Percentiles rank a stretch among this genome's conserved stretches.
These are phyloP conservation scores for Setaria italica DNA, from an alignment of 202 grass and related monocot species.

Conservation along the genomic window DNA sequence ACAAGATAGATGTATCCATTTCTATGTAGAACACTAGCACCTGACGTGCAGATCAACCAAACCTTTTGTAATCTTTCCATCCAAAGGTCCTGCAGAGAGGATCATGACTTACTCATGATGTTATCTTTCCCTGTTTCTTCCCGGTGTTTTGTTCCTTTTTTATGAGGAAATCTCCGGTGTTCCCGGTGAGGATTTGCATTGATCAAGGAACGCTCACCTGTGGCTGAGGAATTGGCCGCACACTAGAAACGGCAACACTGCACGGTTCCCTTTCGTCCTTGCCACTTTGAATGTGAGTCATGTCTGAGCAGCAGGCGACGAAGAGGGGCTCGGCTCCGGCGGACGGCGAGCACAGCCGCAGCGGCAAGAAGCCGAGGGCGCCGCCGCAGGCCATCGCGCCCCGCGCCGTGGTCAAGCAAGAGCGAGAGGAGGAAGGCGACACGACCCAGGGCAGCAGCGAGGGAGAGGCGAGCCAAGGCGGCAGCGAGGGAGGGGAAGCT, in stretches of 20 bases:
- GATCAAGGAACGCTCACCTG: background rate
- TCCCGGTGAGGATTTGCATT: background rate
- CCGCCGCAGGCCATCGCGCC: background rate
- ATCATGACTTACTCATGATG: background rate
- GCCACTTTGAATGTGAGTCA: background rate
- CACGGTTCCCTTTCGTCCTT: background rate
- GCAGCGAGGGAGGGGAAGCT: background rate
- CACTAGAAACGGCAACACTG: background rate
- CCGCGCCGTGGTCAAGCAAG: background rate
- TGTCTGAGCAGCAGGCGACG: background rate
- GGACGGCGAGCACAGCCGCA: background rate
- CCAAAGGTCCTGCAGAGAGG: background rate
- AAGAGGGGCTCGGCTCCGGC: background rate
- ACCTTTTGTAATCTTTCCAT: background rate
- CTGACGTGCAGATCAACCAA: background rate
- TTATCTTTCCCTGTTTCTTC: too few species aligned
- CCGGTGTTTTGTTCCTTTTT: too few species aligned
- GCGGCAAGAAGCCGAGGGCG: constrained; percentile 15
- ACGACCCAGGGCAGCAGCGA: too few species aligned
- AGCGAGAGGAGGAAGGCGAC: background rate
- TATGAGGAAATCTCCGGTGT: too few species aligned
- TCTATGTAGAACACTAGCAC: background rate
- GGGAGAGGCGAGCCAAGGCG: background rate
- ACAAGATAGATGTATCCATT: background rate
- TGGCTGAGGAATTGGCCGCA: background rate